A percentile compares a stretch with the other conserved stretches of the same genome.
These are phyloP conservation scores for Verbascum thapsus DNA, from an alignment of 257 asterid genomes.

Conservation along the genomic window DNA sequence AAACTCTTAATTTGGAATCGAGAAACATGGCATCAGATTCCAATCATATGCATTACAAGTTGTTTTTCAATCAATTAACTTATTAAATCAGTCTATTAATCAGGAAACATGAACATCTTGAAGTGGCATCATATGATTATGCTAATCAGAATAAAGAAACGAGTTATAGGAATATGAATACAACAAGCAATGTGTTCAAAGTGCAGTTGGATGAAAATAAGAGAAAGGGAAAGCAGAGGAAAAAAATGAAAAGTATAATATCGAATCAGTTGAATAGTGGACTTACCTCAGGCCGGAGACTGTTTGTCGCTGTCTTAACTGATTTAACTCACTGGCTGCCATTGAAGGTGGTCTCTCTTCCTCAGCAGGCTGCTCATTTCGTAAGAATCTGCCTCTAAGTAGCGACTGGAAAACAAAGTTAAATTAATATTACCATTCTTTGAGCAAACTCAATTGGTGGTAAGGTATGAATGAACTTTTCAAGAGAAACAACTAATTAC, in stretches of 20 bases:
- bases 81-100: slow-evolving; percentile 13
- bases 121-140: slow-evolving; percentile 10
- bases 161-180: slow-evolving; percentile 11
- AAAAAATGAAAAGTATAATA: slow-evolving; percentile 2
- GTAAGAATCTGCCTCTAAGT: slow-evolving; percentile 68
- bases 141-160: background rate
- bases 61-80: slow-evolving; percentile 5
- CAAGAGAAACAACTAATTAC: slow-evolving; percentile 4
- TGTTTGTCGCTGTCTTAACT: slow-evolving; percentile 65
- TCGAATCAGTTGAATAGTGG: slow-evolving; percentile 22
- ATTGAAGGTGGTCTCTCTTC: slow-evolving; percentile 63
- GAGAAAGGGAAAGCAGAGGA: background rate
- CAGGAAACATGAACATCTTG: slow-evolving; percentile 15
- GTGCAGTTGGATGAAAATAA: background rate
- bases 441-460: no score
- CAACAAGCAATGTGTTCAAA: background rate
- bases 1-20: background rate
- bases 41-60: slow-evolving; percentile 5
- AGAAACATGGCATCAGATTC: slow-evolving; percentile 16
- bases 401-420: slow-evolving; percentile 48
- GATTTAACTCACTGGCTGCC: slow-evolving; percentile 58
- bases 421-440: slow-evolving; percentile 2
- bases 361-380: slow-evolving; percentile 61
- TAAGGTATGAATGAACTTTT: no score
- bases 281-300: slow-evolving; percentile 67